phyloP scores from a whole-genome alignment of 2,329 filamentous ascomycete species.

The Sporothrix sp. region DNA sequence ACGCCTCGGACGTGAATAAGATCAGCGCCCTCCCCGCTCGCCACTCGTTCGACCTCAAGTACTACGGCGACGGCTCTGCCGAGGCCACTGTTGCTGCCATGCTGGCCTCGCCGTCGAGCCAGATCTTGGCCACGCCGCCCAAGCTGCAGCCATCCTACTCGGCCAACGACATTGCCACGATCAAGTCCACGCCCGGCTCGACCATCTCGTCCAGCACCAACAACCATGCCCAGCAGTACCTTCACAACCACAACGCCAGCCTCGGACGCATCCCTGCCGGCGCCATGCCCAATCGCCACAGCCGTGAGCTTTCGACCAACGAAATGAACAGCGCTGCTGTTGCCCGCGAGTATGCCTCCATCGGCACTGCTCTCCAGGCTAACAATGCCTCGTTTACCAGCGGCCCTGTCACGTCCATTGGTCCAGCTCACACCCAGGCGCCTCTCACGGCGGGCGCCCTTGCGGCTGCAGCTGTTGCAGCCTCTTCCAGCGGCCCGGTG shows the following conservation, averaged over 20 bases:
- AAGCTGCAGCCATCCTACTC: slow-evolving; percentile 86
- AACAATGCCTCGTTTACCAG: slow-evolving; percentile 73
- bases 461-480: slow-evolving; percentile 22
- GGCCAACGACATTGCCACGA: slow-evolving; percentile 75
- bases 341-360: slow-evolving; percentile 44
- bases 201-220: slow-evolving; percentile 38
- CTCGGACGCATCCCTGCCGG: slow-evolving; percentile 68
- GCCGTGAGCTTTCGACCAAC: slow-evolving; percentile 57
- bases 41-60: slow-evolving; percentile 50
- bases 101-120: slow-evolving; percentile 39
- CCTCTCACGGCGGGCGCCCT: slow-evolving; percentile 17
- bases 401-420: slow-evolving; percentile 33
- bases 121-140: slow-evolving; percentile 52
- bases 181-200: slow-evolving; percentile 57
- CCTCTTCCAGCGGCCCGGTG: slow-evolving; percentile 16
- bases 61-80: slow-evolving; percentile 36
- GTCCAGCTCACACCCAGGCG: slow-evolving; percentile 17
- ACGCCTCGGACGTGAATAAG: slow-evolving; percentile 34
- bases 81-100: slow-evolving; percentile 32
- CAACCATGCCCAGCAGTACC: slow-evolving; percentile 52
- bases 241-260: slow-evolving; percentile 72
- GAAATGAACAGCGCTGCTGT: slow-evolving; percentile 25
- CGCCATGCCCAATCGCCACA: slow-evolving; percentile 57
- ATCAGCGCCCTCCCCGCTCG: slow-evolving; percentile 41
- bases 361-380: slow-evolving; percentile 67